These are phyloP conservation scores for Camellia lanceoleosa DNA, from an alignment of 148 eudicot species.

Conservation along the genomic window DNA sequence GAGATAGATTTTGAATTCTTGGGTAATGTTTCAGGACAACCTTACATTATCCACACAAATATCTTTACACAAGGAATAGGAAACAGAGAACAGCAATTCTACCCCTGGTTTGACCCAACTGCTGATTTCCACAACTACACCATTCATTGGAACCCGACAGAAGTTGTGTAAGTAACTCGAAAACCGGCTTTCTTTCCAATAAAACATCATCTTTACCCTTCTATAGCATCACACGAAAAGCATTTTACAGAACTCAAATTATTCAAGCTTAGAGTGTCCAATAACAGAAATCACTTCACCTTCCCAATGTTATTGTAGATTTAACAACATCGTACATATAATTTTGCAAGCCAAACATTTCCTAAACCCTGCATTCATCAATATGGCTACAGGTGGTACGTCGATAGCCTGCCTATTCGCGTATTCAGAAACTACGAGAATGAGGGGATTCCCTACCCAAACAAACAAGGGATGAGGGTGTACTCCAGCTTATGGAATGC, in stretches of 20 bases:
- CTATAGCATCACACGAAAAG: too few species aligned
- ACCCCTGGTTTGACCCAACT: slow-evolving; percentile 58
- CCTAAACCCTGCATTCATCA: background rate
- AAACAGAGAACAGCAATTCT: slow-evolving; percentile 62
- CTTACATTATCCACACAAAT: slow-evolving; percentile 73
- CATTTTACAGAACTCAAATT: too few species aligned
- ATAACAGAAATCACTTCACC: background rate
- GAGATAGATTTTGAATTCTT: slow-evolving; percentile 92
- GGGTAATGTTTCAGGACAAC: slow-evolving; percentile 60
- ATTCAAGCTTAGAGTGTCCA: too few species aligned
- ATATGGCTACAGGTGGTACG: slow-evolving; percentile 50
- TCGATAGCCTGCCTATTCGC: slow-evolving; percentile 56
- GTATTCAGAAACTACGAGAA: slow-evolving; percentile 59
- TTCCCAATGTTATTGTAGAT: background rate
- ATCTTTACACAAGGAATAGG: slow-evolving; percentile 58
- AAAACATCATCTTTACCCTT: too few species aligned
- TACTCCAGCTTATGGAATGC: slow-evolving; percentile 70
- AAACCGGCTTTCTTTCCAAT: background rate
- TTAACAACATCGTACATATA: background rate
- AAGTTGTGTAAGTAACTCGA: slow-evolving; percentile 14
- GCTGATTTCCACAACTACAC: slow-evolving; percentile 25
- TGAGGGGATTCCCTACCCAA: slow-evolving; percentile 47
- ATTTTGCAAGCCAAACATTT: background rate
- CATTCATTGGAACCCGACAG: slow-evolving; percentile 24
- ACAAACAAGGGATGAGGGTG: slow-evolving; percentile 46